Evolutionary conservation across 345 rosid genomes (phyloP).

Genomic region (Syzygium grande): DNA sequence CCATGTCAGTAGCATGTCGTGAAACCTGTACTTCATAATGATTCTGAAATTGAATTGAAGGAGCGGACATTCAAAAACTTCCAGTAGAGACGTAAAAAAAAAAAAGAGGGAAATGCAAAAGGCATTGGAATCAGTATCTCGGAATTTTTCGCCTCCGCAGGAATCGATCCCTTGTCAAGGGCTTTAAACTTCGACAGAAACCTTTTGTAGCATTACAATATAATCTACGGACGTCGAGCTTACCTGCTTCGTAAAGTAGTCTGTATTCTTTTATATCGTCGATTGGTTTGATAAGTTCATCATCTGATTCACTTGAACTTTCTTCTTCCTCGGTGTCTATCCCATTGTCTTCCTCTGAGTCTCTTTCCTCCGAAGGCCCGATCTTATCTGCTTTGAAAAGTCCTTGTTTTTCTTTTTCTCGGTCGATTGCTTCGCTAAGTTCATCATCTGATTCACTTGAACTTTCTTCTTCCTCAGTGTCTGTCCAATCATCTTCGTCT

Average conservation of each 20-base stretch:
- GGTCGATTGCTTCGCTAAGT: no score
- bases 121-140: no score
- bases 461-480: no score
- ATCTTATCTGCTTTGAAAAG: no score
- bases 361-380: neutral
- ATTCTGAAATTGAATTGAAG: neutral
- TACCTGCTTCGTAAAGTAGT: no score
- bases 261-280: fast-evolving
- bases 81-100: neutral
- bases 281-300: no score
- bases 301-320: neutral
- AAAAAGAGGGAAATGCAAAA: neutral
- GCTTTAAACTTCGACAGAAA: neutral
- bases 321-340: neutral
- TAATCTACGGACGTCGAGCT: no score
- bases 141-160: no score
- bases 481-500: neutral
- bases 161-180: no score
- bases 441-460: no score
- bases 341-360: neutral
- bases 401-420: no score
- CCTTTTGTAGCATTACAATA: fast-evolving
- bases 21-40: neutral
- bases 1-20: no score
- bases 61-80: neutral